A percentile compares a stretch with the other conserved stretches of the same genome.
These are phyloP conservation scores for Globisporangium megalacanthum DNA, from an alignment of 352 stramenopile species.

Conservation along the genomic window DNA sequence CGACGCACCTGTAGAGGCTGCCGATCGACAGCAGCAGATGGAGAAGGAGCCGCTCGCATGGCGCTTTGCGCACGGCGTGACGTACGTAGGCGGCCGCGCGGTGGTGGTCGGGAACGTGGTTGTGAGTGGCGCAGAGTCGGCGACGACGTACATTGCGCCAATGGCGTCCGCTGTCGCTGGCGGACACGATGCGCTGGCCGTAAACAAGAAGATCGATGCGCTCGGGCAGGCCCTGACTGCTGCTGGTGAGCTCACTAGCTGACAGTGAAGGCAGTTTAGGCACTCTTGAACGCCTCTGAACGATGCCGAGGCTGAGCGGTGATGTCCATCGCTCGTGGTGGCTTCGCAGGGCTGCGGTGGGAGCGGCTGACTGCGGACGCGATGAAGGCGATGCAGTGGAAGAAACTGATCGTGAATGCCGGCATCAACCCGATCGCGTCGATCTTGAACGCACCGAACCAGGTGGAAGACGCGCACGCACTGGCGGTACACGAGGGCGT, in stretches of 20 bases:
- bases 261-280: no score
- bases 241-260: conserved; percentile 47
- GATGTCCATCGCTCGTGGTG: not conserved
- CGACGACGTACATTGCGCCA: conserved; percentile 49
- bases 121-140: conserved; percentile 37
- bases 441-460: conserved; percentile 51
- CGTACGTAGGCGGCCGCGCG: conserved; percentile 50
- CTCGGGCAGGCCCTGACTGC: conserved; percentile 27
- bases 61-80: conserved; percentile 58
- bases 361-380: conserved; percentile 28
- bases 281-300: not conserved
- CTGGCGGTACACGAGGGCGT: no score
- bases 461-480: conserved; percentile 16
- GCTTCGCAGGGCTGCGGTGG: conserved; percentile 31
- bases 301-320: not conserved
- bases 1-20: conserved; percentile 18
- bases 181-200: not conserved
- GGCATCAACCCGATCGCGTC: conserved; percentile 72
- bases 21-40: not conserved
- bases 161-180: conserved; percentile 9
- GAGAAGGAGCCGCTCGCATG: no score
- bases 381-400: conserved; percentile 68
- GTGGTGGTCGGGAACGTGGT: conserved; percentile 35
- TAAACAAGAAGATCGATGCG: conserved; percentile 18
- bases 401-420: conserved; percentile 78